Conservation (phyloP, 352 stramenopile species). For the Globisporangium paroecandrum region DNA sequence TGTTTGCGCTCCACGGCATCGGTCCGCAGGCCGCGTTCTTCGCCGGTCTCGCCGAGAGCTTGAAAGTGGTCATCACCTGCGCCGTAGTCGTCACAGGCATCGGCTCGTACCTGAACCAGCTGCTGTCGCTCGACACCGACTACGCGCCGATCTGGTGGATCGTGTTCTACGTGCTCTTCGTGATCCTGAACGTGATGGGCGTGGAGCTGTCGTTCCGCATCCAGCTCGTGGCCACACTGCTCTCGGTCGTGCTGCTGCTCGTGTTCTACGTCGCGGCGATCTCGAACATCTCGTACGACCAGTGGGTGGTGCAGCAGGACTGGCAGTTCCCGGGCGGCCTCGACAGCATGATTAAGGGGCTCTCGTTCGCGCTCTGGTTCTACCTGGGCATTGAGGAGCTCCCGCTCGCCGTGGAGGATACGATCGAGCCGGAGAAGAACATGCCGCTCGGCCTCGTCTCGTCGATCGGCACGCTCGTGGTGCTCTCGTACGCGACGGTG, state of each 20-base stretch:
- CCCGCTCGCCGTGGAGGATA: slow-evolving; percentile 61
- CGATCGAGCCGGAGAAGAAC: slow-evolving; percentile 55
- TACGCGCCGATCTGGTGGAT: slow-evolving; percentile 54
- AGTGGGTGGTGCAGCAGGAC: slow-evolving; percentile 42
- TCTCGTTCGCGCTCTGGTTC: slow-evolving; percentile 73
- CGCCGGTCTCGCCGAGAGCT: slow-evolving; percentile 55
- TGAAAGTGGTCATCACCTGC: slow-evolving; percentile 69
- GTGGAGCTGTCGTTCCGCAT: slow-evolving; percentile 67
- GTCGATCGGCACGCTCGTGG: slow-evolving; percentile 47
- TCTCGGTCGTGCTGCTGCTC: slow-evolving; percentile 56
- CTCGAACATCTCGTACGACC: slow-evolving; percentile 51
- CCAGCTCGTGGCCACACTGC: slow-evolving; percentile 48
- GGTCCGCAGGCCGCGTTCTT: slow-evolving; percentile 53
- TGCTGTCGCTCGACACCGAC: slow-evolving; percentile 35
- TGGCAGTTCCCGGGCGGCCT: slow-evolving; percentile 44
- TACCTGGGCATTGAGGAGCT: slow-evolving; percentile 70
- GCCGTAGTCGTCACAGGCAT: slow-evolving; percentile 61
- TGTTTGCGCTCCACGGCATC: slow-evolving; percentile 65
- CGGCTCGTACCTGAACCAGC: slow-evolving; percentile 62
- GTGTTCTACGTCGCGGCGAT: slow-evolving; percentile 64
- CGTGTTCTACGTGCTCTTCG: slow-evolving; percentile 63
- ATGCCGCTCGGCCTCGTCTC: slow-evolving; percentile 56
- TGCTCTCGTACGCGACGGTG: slow-evolving; percentile 55
- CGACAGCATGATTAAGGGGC: slow-evolving; percentile 47
- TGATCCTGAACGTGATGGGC: slow-evolving; percentile 52